These are phyloP conservation scores for Calendula officinalis DNA, from an alignment of 129 eudicot genomes.

Conservation along the genomic window DNA sequence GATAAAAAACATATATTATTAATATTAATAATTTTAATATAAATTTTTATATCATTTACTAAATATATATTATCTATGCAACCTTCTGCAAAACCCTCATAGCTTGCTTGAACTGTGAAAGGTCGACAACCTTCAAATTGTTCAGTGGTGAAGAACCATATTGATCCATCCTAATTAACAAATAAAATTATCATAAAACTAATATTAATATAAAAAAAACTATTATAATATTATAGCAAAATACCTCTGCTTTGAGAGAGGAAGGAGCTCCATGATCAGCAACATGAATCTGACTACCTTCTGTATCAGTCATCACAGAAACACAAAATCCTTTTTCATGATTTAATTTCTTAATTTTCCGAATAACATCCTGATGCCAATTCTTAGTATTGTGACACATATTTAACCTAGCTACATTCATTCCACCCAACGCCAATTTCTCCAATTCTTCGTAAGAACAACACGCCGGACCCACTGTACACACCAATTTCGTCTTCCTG, in stretches of 20 bases:
- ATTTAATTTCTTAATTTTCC: constrained; percentile 63
- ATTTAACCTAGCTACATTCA: constrained; percentile 79
- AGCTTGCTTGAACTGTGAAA: constrained; percentile 62
- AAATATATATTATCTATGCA: background rate
- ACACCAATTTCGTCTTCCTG: constrained; percentile 71
- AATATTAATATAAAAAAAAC: background rate
- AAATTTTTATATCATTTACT: constrained; percentile 15
- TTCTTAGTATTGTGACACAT: constrained; percentile 71
- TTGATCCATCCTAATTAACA: constrained; percentile 56
- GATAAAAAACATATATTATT: constrained; percentile 1
- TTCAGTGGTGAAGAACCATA: constrained; percentile 64
- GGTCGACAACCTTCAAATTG: constrained; percentile 56
- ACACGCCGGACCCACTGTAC: constrained; percentile 73
- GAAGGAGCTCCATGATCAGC: constrained; percentile 75
- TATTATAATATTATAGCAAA: background rate
- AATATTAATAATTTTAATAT: background rate
- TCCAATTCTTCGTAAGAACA: constrained; percentile 56
- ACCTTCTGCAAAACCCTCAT: constrained; percentile 69
- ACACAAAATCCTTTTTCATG: constrained; percentile 75
- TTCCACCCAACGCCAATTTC: constrained; percentile 67
- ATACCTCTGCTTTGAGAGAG: constrained; percentile 79
- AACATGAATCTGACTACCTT: constrained; percentile 69
- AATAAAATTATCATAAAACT: constrained; percentile 11
- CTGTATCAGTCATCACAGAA: constrained; percentile 74
- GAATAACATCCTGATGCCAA: constrained; percentile 66